Percentiles rank a stretch among this genome's conserved stretches.
Evolutionary conservation across 768 basidiomycete genomes (phyloP).

Genomic region (Mycena alexandri): DNA sequence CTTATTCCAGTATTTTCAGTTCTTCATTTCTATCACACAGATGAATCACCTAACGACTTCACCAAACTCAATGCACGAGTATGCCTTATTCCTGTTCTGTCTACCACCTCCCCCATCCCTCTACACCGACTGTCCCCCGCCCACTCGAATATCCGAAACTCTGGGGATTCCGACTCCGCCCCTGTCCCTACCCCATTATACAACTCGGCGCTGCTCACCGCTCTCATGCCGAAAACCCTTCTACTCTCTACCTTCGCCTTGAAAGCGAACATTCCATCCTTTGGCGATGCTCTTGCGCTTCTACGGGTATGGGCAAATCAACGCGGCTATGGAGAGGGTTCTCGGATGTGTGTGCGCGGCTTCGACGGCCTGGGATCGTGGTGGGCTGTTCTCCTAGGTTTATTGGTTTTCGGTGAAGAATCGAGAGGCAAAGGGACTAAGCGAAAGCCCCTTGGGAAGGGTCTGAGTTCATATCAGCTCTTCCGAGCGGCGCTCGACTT

Average conservation of each 20-base stretch:
- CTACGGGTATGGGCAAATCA: slow-evolving; percentile 93
- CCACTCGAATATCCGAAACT: slow-evolving; percentile 68
- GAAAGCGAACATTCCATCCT: slow-evolving; percentile 70
- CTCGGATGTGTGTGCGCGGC: slow-evolving; percentile 70
- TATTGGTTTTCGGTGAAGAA: slow-evolving; percentile 79
- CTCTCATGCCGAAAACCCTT: slow-evolving; percentile 61
- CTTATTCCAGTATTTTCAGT: slow-evolving; percentile 37
- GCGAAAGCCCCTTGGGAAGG: slow-evolving; percentile 77
- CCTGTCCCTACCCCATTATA: slow-evolving; percentile 78
- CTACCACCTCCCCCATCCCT: slow-evolving; percentile 72
- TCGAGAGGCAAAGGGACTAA: slow-evolving; percentile 49
- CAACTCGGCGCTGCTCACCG: slow-evolving; percentile 77
- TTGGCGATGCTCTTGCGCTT: slow-evolving; percentile 80
- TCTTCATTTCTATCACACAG: slow-evolving; percentile 53
- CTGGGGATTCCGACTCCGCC: slow-evolving; percentile 36
- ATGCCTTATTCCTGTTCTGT: slow-evolving; percentile 78
- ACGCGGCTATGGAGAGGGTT: slow-evolving; percentile 78
- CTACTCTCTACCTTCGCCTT: slow-evolving; percentile 67
- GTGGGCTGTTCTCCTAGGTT: slow-evolving; percentile 75
- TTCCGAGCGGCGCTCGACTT: slow-evolving; percentile 89
- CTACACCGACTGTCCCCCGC: slow-evolving; percentile 78
- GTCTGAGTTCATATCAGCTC: slow-evolving; percentile 91
- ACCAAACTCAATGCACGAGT: slow-evolving; percentile 79
- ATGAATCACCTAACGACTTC: slow-evolving; percentile 67
- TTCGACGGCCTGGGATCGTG: slow-evolving; percentile 76